These are phyloP conservation scores for Vickermania ingenoplastis DNA, from an alignment of 208 protist genomes.

Conservation along the genomic window DNA sequence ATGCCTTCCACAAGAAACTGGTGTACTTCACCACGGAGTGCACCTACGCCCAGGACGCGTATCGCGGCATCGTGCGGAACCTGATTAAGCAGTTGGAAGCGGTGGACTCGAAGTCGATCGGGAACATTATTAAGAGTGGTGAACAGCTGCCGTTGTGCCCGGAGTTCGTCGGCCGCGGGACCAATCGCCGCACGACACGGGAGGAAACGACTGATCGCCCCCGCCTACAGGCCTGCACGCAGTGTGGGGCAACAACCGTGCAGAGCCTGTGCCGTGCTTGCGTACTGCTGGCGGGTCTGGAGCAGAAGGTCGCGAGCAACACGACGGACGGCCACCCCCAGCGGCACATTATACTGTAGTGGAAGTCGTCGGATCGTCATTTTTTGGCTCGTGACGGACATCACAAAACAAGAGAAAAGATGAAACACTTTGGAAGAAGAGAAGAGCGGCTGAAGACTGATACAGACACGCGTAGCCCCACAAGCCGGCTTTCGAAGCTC, in stretches of 20 bases:
- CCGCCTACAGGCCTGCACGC: slow-evolving; percentile 45
- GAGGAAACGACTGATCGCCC: too few species aligned
- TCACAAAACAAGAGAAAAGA: too few species aligned
- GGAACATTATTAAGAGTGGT: slow-evolving; percentile 87
- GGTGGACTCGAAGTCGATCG: slow-evolving; percentile 84
- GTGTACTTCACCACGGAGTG: slow-evolving; percentile 98
- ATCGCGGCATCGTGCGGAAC: slow-evolving; percentile 89
- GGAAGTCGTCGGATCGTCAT: too few species aligned
- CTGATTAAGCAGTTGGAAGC: slow-evolving; percentile 93
- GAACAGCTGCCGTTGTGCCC: slow-evolving; percentile 73
- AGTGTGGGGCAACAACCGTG: slow-evolving; percentile 89
- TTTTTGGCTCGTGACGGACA: too few species aligned
- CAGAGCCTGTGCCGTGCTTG: slow-evolving; percentile 91
- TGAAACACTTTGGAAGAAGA: too few species aligned
- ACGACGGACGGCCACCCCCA: slow-evolving; percentile 38
- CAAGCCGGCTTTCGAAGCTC: too few species aligned
- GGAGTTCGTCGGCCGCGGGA: slow-evolving; percentile 15
- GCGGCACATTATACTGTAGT: slow-evolving; percentile 21
- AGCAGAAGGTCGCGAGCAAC: too few species aligned
- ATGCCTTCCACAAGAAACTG: slow-evolving; percentile 96
- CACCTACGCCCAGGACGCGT: slow-evolving; percentile 95
- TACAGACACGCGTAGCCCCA: neutral
- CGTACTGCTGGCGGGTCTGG: slow-evolving; percentile 87
- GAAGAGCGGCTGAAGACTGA: too few species aligned
- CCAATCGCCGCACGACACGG: too few species aligned